These are phyloP conservation scores for Datisca glomerata DNA, from an alignment of 306 rosid species.

Conservation along the genomic window DNA sequence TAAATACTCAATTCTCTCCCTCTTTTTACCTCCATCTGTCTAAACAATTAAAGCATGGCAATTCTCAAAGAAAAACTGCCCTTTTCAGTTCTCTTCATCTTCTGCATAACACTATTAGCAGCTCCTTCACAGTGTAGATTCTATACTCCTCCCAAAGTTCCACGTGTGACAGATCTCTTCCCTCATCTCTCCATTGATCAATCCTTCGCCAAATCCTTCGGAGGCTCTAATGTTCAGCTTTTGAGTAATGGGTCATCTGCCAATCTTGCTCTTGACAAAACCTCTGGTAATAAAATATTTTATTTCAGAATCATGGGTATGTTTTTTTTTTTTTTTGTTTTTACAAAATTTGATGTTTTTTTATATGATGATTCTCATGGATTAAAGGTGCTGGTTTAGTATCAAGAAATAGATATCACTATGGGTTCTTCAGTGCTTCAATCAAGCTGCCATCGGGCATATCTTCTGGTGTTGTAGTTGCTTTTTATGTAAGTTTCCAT, in stretches of 20 bases:
- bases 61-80: constrained; percentile 17
- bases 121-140: constrained; percentile 39
- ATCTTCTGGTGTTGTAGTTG: constrained; percentile 87
- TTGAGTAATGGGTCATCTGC: constrained; percentile 65
- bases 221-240: constrained; percentile 48
- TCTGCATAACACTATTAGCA: constrained; percentile 20
- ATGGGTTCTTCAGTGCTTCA: constrained; percentile 96
- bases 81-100: constrained; percentile 20
- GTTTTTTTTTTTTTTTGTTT: background rate
- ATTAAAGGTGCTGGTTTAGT: constrained; percentile 68
- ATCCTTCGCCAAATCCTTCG: constrained; percentile 44
- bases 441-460: constrained; percentile 81
- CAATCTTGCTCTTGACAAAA: constrained; percentile 65
- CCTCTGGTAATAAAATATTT: constrained; percentile 32
- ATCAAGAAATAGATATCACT: constrained; percentile 38
- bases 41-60: constrained; percentile 30
- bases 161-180: constrained; percentile 50
- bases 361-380: background rate
- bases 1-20: constrained; percentile 19
- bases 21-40: constrained; percentile 4
- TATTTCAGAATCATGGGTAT: background rate
- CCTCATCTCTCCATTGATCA: constrained; percentile 41
- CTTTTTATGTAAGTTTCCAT: constrained; percentile 66
- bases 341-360: background rate
- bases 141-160: constrained; percentile 49